Evolutionary conservation across 176 grass and related monocot species (phyloP).

Genomic region (Paspalum notatum): DNA sequence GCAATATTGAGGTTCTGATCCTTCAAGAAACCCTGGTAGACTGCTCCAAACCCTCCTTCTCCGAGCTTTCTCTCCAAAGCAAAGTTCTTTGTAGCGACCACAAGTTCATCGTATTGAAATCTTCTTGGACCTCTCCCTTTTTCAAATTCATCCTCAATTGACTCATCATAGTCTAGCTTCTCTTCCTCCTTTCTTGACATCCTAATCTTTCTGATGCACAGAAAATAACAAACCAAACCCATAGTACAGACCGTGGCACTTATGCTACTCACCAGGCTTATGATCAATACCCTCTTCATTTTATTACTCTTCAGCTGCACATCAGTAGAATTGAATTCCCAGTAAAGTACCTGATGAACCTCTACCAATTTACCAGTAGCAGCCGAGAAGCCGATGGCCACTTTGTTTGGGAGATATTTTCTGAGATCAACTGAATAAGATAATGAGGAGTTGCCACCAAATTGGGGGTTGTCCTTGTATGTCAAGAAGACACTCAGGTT

Average conservation of each 20-base stretch:
- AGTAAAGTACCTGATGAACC: conserved; percentile 62
- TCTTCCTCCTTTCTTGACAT: conserved; percentile 36
- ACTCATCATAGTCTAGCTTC: conserved; percentile 32
- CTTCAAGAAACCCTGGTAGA: conserved; percentile 59
- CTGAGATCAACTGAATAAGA: conserved; percentile 52
- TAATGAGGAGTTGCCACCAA: conserved; percentile 40
- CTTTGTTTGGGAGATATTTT: conserved; percentile 45
- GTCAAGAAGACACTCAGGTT: conserved; percentile 69
- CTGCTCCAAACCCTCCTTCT: conserved; percentile 72
- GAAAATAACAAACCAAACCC: conserved; percentile 44
- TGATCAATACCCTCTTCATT: conserved; percentile 34
- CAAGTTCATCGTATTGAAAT: conserved; percentile 55
- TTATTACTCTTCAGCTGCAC: conserved; percentile 41
- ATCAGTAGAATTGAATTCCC: conserved; percentile 69
- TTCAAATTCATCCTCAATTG: conserved; percentile 55
- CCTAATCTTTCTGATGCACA: conserved; percentile 37
- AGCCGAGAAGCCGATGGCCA: conserved; percentile 64
- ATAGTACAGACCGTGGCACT: conserved; percentile 25
- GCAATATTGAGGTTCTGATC: conserved; percentile 53
- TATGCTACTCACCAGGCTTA: conserved; percentile 23
- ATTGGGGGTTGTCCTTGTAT: conserved; percentile 43
- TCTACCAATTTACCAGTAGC: conserved; percentile 51
- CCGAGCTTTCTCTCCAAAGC: conserved; percentile 66
- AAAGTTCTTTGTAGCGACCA: conserved; percentile 48
- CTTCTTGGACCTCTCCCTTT: conserved; percentile 62